Percentiles rank a stretch among this genome's conserved stretches.
phyloP scores from a whole-genome alignment of 163 green algal species.

The Prototheca cutis region DNA sequence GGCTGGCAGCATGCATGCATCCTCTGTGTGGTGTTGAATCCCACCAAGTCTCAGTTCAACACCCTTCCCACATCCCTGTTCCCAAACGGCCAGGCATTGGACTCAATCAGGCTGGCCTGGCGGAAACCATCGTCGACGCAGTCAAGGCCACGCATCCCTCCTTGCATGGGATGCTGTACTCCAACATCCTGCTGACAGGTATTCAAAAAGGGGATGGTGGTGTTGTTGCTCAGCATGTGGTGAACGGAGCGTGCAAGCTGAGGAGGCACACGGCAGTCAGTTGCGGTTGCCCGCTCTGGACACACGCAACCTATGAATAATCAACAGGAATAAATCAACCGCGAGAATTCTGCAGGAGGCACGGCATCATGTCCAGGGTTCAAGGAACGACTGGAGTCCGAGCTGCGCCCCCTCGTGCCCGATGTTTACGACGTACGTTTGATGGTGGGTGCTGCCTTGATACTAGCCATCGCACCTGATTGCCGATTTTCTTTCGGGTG shows the following conservation, averaged over 20 bases:
- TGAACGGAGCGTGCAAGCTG: too few species aligned
- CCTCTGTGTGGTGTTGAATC: too few species aligned
- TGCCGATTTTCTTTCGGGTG: too few species aligned
- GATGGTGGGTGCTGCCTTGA: too few species aligned
- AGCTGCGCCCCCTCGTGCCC: slow-evolving; percentile 69
- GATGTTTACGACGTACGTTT: slow-evolving; percentile 49
- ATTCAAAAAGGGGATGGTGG: background rate
- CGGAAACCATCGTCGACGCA: slow-evolving; percentile 59
- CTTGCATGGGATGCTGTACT: slow-evolving; percentile 65
- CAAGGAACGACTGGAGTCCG: slow-evolving; percentile 44
- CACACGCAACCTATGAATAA: too few species aligned
- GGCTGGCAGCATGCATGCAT: too few species aligned
- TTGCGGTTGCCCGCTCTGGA: too few species aligned
- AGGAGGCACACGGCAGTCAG: too few species aligned
- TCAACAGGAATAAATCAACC: too few species aligned
- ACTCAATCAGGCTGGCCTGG: slow-evolving; percentile 63
- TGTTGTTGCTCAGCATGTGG: background rate
- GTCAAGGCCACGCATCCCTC: slow-evolving; percentile 38
- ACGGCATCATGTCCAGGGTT: slow-evolving; percentile 62
- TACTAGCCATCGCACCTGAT: too few species aligned
- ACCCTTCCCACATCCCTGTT: too few species aligned
- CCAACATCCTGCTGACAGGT: slow-evolving; percentile 69
- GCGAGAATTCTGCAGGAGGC: slow-evolving; percentile 38
- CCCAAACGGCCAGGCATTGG: slow-evolving; percentile 73
- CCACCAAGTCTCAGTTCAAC: too few species aligned